These are phyloP conservation scores for Xylariaceae sp. DNA, from an alignment of 2,329 filamentous ascomycete species.

Conservation along the genomic window DNA sequence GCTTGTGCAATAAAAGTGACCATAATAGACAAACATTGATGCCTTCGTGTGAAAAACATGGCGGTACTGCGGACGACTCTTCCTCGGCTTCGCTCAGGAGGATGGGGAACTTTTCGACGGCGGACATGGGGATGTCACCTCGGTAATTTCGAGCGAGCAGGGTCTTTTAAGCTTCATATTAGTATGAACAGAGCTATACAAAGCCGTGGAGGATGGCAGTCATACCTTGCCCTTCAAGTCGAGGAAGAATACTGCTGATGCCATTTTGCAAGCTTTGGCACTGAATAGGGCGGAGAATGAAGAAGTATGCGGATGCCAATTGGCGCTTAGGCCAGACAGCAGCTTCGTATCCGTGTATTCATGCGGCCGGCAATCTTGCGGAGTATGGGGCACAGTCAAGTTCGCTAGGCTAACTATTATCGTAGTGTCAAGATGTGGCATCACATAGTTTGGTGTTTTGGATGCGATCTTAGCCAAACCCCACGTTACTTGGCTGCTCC, in stretches of 20 bases:
- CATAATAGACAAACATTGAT: slow-evolving; percentile 76
- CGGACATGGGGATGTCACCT: slow-evolving; percentile 98
- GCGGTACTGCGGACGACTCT: slow-evolving; percentile 95
- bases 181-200: neutral
- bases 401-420: slow-evolving; percentile 11
- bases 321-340: slow-evolving; percentile 39
- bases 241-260: slow-evolving; percentile 96
- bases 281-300: slow-evolving; percentile 32
- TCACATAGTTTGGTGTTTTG: slow-evolving; percentile 7
- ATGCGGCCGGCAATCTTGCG: slow-evolving; percentile 13
- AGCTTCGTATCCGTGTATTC: slow-evolving; percentile 21
- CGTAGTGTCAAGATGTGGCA: slow-evolving; percentile 15
- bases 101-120: slow-evolving; percentile 96
- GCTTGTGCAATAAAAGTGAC: neutral
- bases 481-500: slow-evolving; percentile 27
- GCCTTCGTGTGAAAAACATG: slow-evolving; percentile 97
- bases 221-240: slow-evolving; percentile 99
- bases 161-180: slow-evolving; percentile 65
- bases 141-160: slow-evolving; percentile 98
- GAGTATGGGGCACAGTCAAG: slow-evolving; percentile 11
- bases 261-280: slow-evolving; percentile 66
- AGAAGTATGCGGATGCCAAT: slow-evolving; percentile 36
- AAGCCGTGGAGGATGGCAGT: neutral
- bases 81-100: slow-evolving; percentile 98
- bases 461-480: slow-evolving; percentile 22